Base-by-base conservation (phyloP, 2,329 filamentous ascomycete genomes). In the Fusarium nematophilum region DNA sequence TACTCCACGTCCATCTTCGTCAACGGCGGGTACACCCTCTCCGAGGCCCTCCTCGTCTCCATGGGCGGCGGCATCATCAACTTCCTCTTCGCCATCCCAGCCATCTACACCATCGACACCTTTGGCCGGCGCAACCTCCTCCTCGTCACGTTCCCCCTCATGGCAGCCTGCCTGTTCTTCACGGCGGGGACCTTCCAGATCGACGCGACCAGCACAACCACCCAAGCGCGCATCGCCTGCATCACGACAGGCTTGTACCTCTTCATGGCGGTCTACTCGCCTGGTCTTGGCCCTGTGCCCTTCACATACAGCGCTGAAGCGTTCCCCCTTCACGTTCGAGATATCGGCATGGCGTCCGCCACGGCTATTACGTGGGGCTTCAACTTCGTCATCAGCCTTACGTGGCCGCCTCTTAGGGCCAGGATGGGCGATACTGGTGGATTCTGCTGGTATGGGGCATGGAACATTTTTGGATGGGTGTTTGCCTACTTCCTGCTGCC, bases 281-380 rank as follows among this genome's bases (percentile, higher is more conserved):
- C 83, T 0, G 83, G 84, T 13, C 81, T 84, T 42, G 84, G 84
- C 0, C 83, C 84, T 0, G 84, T 86, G 0, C 83, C 84, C 0
- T 86, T 86, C 61, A 86, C 83, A 0, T 86, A 86, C 67, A 84
- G 81, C 0, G 84, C 84, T 1, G 84, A 86, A 61, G 84, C 83
- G 0, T 86, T 86, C 60, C 83, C 84, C 0, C 71, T 86, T 0
- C 84, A 85, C 37, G 79, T 86, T 9, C 79, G 84, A 42, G 81
- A 81, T 9, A 78, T 83, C 47, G 83, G 83, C 11, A 85, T 85
- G 83, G 79, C 80, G 0, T 74, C 81, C 0, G 74, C 76, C 11
- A 78, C 76, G 0, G 74, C 77, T 0, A 76, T 76, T 10, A 76
- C 73, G 1, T 78, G 76, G 76, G 71, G 73, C 1, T 79, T 76